Evolutionary conservation across 192 early-diverging fungal species (phyloP).

Genomic region (Phycomyces nitens): DNA sequence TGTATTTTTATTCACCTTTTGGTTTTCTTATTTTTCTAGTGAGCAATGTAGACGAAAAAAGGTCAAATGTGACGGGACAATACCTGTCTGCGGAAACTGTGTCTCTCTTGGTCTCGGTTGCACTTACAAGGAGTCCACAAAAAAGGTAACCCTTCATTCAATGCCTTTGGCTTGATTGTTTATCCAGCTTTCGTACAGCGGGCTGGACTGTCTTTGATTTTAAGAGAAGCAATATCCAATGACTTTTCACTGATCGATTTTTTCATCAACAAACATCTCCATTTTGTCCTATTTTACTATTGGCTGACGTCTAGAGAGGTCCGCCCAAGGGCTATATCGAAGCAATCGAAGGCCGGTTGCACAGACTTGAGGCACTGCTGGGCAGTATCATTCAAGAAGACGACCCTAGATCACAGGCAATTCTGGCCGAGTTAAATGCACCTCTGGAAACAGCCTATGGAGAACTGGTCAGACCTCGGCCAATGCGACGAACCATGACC

Average conservation of each 20-base stretch:
- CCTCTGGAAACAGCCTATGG: slow-evolving; percentile 36
- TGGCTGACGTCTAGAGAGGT: slow-evolving; percentile 52
- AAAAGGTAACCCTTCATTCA: slow-evolving; percentile 21
- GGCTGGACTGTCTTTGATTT: too few species aligned
- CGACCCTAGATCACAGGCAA: slow-evolving; percentile 39
- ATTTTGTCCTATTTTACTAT: neutral
- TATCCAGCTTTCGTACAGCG: too few species aligned
- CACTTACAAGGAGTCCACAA: slow-evolving; percentile 53
- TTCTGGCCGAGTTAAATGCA: slow-evolving; percentile 36
- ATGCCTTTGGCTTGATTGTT: too few species aligned
- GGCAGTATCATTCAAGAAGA: slow-evolving; percentile 52
- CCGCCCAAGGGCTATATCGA: slow-evolving; percentile 88
- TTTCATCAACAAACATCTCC: neutral
- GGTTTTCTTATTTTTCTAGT: too few species aligned
- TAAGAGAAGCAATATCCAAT: too few species aligned
- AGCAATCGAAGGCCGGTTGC: slow-evolving; percentile 71
- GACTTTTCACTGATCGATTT: neutral
- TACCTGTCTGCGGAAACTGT: slow-evolving; percentile 69
- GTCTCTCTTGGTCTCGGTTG: slow-evolving; percentile 56
- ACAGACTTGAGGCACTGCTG: slow-evolving; percentile 66
- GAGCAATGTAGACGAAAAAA: slow-evolving; percentile 80
- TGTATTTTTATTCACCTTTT: too few species aligned
- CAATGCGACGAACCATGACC: slow-evolving; percentile 1
- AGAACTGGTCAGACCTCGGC: slow-evolving; percentile 25
- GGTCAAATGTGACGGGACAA: slow-evolving; percentile 74